A percentile compares a stretch with the other conserved stretches of the same genome.
Evolutionary conservation across 331 rosid species (phyloP).

Genomic region (Saraca asoca): DNA sequence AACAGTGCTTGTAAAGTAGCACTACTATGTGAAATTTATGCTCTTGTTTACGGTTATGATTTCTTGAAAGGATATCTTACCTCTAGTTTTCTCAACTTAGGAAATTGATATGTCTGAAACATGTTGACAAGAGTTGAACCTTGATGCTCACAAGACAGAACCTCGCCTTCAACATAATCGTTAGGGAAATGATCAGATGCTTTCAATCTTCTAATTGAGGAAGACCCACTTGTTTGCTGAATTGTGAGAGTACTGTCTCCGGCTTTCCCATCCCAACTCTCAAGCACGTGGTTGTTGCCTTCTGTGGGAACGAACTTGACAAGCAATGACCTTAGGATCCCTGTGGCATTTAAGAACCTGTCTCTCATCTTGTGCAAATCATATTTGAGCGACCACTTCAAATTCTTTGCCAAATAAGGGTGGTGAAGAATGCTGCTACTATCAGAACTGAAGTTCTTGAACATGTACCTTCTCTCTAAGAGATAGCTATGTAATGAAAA

Average conservation of each 20-base stretch:
- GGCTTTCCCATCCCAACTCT: conserved; percentile 23
- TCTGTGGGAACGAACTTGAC: conserved; percentile 35
- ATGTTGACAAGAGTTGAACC: conserved; percentile 22
- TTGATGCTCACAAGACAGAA: conserved; percentile 24
- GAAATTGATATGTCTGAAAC: conserved; percentile 39
- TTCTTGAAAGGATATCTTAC: conserved; percentile 28
- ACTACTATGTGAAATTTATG: not conserved
- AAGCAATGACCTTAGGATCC: conserved; percentile 32
- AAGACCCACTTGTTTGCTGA: conserved; percentile 6
- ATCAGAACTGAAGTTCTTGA: conserved; percentile 30
- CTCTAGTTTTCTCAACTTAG: conserved; percentile 37
- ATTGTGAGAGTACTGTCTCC: not conserved
- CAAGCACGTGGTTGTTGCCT: conserved; percentile 26
- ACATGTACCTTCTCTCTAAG: conserved; percentile 44
- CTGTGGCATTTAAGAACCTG: conserved; percentile 34
- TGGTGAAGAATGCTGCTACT: not conserved
- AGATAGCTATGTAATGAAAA: conserved; percentile 39
- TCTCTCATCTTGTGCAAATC: conserved; percentile 29
- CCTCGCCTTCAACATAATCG: conserved; percentile 24
- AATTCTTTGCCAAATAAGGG: conserved; percentile 36
- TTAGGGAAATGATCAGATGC: conserved; percentile 23
- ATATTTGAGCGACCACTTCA: conserved; percentile 19
- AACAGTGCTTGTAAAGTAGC: too few species aligned
- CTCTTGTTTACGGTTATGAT: not conserved
- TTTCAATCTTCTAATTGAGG: conserved; percentile 15